Evolutionary conservation across 129 eudicot species (phyloP).

Genomic region (Flaveria brownii): DNA sequence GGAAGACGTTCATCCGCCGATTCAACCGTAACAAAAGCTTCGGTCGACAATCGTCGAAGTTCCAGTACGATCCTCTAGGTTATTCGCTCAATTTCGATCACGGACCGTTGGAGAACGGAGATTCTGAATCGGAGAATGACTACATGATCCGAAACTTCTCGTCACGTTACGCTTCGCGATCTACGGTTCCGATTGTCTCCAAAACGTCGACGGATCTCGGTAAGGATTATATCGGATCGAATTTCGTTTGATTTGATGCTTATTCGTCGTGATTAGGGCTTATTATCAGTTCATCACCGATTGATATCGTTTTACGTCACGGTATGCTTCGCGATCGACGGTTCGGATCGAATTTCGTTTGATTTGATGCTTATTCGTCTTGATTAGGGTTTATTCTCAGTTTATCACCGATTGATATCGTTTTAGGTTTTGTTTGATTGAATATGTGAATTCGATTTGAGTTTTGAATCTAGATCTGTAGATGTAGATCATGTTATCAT

Average conservation of each 20-base stretch:
- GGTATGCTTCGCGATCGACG: no score
- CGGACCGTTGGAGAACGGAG: slow-evolving; percentile 21
- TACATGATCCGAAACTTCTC: slow-evolving; percentile 25
- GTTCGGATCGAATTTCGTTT: slow-evolving; percentile 15
- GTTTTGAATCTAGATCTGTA: slow-evolving; percentile 22
- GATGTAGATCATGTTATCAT: slow-evolving; percentile 1
- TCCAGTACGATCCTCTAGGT: slow-evolving; percentile 24
- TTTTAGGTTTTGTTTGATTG: slow-evolving; percentile 26
- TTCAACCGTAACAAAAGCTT: slow-evolving; percentile 19
- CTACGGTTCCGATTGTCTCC: background rate
- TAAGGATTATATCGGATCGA: background rate
- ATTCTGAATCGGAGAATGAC: slow-evolving; percentile 24
- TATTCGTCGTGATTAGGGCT: background rate
- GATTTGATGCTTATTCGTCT: background rate
- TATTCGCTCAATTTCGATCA: slow-evolving; percentile 27
- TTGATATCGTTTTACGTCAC: background rate
- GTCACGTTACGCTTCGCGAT: slow-evolving; percentile 18
- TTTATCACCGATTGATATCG: background rate
- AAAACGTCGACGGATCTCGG: background rate
- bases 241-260: slow-evolving; percentile 12
- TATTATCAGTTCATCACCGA: background rate
- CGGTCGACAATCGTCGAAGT: background rate
- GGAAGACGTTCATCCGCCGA: slow-evolving; percentile 25
- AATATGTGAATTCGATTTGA: background rate
- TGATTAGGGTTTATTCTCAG: background rate